Evolutionary conservation across 2,329 filamentous ascomycete genomes (phyloP), one percentile per base, ranked within the genome.

Genomic region (Microcyclosporella mali): DNA sequence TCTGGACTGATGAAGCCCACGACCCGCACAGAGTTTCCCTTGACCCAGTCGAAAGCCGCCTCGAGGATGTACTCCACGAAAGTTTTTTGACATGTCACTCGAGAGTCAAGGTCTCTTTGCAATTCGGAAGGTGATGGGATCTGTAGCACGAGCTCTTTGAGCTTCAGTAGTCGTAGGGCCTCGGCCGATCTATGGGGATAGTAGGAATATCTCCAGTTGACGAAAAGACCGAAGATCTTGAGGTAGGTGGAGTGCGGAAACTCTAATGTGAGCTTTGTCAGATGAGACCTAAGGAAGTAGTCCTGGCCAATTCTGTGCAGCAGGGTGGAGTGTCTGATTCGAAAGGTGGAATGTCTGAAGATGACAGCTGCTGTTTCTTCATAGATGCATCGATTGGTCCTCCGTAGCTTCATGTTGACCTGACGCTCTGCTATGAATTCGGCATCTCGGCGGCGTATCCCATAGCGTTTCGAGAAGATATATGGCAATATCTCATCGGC

Each of bases 21-120:
- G 21, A 63, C 14, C 15, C 18, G 37, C 3, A 61, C 44, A 2
- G 56, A 51, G 33, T 58, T 55, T 14, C 55, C 49, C 17, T 45
- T 41, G 8, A 62, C 37, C 19, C 39, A 58, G 1, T 45, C 52
- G 40, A 45, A 51, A 3, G 56, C 55, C 6, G 42, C 44, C 3
- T 47, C 42, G 10, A 62, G 42, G 16, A 62, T 53, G 40, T 45
- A 49, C 10, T 50, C 45, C 8, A 54, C 49, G 6, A 46, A 40
- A 2, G 39, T 40, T 18, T 46, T 49, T 21, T 62, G 59, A 39
- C 59, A 63, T 3, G 35, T 46, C 9, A 41, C 14, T 8, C 21
- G 15, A 8, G 17, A 10, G 6, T 10, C 10, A 9, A 6, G 12
- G 33, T 9, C 4, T 10, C 7, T 6, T 14, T 4, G 10, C 10